Evolutionary conservation across 495 filamentous ascomycete genomes (phyloP).

Genomic region (Astrocystis sublimbata): DNA sequence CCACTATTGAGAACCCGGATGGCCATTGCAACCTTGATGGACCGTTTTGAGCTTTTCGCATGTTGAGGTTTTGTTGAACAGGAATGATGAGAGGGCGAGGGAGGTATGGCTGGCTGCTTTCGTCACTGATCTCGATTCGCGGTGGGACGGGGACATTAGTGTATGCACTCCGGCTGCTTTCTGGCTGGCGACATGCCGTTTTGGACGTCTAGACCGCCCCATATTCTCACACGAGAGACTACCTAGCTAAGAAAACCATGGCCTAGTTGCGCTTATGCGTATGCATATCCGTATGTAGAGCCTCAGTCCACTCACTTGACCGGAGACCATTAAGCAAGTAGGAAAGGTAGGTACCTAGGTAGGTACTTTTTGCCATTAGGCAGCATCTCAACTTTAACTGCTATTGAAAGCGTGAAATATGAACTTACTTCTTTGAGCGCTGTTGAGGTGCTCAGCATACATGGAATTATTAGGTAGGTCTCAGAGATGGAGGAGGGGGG

Average conservation of each 20-base stretch:
- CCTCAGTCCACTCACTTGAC: no score
- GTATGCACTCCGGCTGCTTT: not conserved
- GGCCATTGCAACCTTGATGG: conserved; percentile 10
- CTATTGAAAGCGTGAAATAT: no score
- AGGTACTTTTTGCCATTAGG: no score
- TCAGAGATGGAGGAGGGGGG: no score
- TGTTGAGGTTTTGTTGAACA: conserved; percentile 15
- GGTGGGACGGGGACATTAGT: not conserved
- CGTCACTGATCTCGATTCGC: not conserved
- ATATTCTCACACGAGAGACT: not conserved
- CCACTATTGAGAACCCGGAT: conserved; percentile 14
- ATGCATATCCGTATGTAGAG: no score
- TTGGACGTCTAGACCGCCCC: not conserved
- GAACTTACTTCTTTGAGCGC: no score
- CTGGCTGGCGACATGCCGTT: not conserved
- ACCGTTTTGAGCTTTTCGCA: conserved; percentile 12
- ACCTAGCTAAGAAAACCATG: not conserved
- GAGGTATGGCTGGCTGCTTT: not conserved
- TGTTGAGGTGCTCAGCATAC: no score
- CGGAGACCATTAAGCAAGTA: no score
- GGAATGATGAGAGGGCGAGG: not conserved
- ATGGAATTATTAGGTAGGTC: no score
- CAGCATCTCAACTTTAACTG: no score
- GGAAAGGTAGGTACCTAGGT: no score
- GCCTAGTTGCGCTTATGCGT: not conserved